Evolutionary conservation across 1,284 basidiomycete species (phyloP).

Genomic region (Papiliotrema flavescens): DNA sequence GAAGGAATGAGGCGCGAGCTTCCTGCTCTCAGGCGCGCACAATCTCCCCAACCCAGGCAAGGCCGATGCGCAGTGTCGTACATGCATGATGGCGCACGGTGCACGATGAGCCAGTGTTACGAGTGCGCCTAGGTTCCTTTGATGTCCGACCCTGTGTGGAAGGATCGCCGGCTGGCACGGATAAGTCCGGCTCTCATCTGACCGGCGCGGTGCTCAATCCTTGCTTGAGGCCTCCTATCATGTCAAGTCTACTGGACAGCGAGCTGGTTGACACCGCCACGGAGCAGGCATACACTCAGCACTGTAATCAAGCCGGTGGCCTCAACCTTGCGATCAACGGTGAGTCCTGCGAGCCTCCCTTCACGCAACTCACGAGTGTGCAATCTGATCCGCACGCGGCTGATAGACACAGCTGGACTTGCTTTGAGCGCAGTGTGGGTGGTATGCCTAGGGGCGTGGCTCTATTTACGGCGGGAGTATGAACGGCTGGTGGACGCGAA

Average conservation of each 20-base stretch:
- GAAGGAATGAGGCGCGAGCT: not conserved
- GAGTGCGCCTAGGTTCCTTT: too few species aligned
- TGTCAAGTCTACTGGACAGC: not conserved
- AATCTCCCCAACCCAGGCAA: too few species aligned
- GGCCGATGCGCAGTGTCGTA: too few species aligned
- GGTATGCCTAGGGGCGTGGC: not conserved
- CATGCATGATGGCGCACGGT: too few species aligned
- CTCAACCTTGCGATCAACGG: not conserved
- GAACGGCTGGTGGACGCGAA: not conserved
- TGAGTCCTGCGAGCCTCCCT: not conserved
- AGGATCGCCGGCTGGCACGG: too few species aligned
- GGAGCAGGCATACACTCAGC: not conserved
- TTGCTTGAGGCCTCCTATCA: not conserved
- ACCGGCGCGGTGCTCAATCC: too few species aligned
- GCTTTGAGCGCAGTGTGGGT: not conserved
- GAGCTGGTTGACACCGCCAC: not conserved
- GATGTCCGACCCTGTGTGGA: too few species aligned
- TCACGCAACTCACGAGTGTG: not conserved
- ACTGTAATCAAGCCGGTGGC: not conserved
- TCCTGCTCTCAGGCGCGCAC: too few species aligned
- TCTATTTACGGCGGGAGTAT: not conserved
- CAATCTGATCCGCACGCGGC: not conserved
- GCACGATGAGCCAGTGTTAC: too few species aligned
- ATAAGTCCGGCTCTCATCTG: too few species aligned
- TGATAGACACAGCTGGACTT: not conserved